Conservation (phyloP, 805 yeast genomes). For the Jamesozyma rosinii region DNA sequence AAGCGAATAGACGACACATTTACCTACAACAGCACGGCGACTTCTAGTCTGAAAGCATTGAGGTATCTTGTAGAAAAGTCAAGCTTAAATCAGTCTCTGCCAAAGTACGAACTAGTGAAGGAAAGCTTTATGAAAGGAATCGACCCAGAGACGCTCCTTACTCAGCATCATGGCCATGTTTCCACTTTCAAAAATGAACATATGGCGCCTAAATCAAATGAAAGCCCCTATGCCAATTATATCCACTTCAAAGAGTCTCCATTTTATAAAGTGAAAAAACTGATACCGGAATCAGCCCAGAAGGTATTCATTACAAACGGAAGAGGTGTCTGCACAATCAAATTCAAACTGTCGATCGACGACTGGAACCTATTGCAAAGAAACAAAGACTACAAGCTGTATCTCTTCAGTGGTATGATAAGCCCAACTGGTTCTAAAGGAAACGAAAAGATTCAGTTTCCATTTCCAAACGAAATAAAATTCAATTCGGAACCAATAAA, state of each 20-base stretch:
- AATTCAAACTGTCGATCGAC: slow-evolving; percentile 35
- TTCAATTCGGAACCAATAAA: slow-evolving; percentile 45
- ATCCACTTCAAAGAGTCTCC: slow-evolving; percentile 43
- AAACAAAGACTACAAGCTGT: slow-evolving; percentile 33
- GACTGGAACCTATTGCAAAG: slow-evolving; percentile 35
- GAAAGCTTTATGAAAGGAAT: background rate
- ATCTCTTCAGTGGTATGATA: slow-evolving; percentile 45
- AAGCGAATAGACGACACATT: slow-evolving; percentile 14
- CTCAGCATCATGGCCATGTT: background rate
- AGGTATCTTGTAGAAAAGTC: background rate
- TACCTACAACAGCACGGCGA: background rate
- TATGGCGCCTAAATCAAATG: background rate
- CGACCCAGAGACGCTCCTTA: background rate
- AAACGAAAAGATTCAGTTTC: slow-evolving; percentile 59
- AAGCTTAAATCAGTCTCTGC: background rate
- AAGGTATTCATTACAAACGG: slow-evolving; percentile 30
- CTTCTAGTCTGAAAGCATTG: background rate
- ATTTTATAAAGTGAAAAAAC: slow-evolving; percentile 43
- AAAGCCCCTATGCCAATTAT: slow-evolving; percentile 3
- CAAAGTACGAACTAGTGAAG: background rate
- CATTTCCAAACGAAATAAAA: slow-evolving; percentile 58
- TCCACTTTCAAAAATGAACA: background rate
- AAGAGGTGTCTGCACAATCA: slow-evolving; percentile 37
- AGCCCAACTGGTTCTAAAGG: slow-evolving; percentile 30
- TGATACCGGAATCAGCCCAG: slow-evolving; percentile 42